Evolutionary conservation across 176 grass and related monocot genomes (phyloP).

Genomic region (Juncus inflexus): DNA sequence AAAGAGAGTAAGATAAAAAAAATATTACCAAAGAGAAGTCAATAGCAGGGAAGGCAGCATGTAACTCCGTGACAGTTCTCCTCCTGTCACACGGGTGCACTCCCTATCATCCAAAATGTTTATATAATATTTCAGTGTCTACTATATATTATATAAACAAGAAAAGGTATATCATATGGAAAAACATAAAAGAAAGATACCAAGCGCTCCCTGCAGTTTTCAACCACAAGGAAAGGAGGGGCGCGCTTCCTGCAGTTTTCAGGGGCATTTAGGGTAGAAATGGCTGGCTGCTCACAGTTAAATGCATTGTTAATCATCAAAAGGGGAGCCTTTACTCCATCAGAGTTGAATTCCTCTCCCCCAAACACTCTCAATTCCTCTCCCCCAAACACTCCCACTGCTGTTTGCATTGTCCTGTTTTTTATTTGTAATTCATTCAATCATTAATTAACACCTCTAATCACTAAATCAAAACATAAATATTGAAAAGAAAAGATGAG

Average conservation of each 20-base stretch:
- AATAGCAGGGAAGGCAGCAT: conserved; percentile 67
- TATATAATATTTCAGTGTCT: background rate
- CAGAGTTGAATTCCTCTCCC: background rate
- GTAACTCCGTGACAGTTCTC: conserved; percentile 74
- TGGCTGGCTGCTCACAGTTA: conserved; percentile 33
- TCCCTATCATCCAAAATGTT: conserved; percentile 31
- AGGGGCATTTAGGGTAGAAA: conserved; percentile 48
- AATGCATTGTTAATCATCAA: conserved; percentile 70
- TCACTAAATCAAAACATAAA: background rate
- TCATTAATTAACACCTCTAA: background rate
- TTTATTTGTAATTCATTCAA: background rate
- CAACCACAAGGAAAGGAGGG: conserved; percentile 69
- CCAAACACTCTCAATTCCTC: conserved; percentile 37
- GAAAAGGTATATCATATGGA: background rate
- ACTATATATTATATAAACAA: conserved; percentile 5
- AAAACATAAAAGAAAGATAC: conserved; percentile 25
- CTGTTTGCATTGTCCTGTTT: conserved; percentile 89
- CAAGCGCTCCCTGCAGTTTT: conserved; percentile 72
- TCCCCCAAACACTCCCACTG: conserved; percentile 84
- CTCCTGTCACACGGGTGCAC: conserved; percentile 82
- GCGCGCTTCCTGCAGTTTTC: background rate
- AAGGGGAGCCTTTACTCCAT: no score
- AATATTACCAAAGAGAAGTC: conserved; percentile 71
- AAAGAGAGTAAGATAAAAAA: no score
- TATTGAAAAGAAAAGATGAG: background rate